Evolutionary conservation across 208 protist species (phyloP).

Genomic region (Leptomonas seymouri): DNA sequence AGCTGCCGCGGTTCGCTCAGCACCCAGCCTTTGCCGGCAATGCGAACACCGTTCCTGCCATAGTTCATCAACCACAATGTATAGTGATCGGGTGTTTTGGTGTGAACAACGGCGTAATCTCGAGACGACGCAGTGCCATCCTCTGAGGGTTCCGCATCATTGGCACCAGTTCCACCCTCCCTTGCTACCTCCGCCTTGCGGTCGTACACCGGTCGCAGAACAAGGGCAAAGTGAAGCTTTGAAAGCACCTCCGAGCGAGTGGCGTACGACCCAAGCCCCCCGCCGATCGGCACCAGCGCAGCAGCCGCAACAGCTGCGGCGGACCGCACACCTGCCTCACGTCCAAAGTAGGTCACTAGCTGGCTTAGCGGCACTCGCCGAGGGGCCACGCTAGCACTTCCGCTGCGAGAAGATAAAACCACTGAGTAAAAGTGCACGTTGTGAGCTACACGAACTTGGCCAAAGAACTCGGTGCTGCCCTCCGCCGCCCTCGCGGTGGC

Average conservation of each 20-base stretch:
- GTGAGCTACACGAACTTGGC: slow-evolving; percentile 13
- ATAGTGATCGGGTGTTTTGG: slow-evolving; percentile 37
- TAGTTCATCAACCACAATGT: slow-evolving; percentile 75
- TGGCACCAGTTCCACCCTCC: background rate
- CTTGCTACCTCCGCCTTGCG: background rate
- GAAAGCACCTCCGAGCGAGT: slow-evolving; percentile 48
- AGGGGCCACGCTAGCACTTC: slow-evolving; percentile 6
- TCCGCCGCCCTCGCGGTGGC: background rate
- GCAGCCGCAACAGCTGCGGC: slow-evolving; percentile 25
- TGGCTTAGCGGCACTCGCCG: slow-evolving; percentile 36
- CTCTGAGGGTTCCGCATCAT: slow-evolving; percentile 10
- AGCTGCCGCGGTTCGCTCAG: slow-evolving; percentile 55
- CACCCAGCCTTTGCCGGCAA: slow-evolving; percentile 25
- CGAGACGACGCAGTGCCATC: background rate
- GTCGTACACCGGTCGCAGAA: slow-evolving; percentile 37
- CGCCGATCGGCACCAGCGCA: slow-evolving; percentile 40
- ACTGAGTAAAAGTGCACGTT: slow-evolving; percentile 27
- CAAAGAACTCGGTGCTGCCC: slow-evolving; percentile 7
- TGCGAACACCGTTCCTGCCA: slow-evolving; percentile 60
- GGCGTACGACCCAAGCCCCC: slow-evolving; percentile 49
- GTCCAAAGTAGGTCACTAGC: slow-evolving; percentile 50
- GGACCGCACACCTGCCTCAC: slow-evolving; percentile 38
- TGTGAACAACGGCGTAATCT: slow-evolving; percentile 24
- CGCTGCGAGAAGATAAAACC: slow-evolving; percentile 8
- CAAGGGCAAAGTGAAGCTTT: slow-evolving; percentile 58